Conservation (phyloP, 2,329 filamentous ascomycete species). For the Cercospora sp. region DNA sequence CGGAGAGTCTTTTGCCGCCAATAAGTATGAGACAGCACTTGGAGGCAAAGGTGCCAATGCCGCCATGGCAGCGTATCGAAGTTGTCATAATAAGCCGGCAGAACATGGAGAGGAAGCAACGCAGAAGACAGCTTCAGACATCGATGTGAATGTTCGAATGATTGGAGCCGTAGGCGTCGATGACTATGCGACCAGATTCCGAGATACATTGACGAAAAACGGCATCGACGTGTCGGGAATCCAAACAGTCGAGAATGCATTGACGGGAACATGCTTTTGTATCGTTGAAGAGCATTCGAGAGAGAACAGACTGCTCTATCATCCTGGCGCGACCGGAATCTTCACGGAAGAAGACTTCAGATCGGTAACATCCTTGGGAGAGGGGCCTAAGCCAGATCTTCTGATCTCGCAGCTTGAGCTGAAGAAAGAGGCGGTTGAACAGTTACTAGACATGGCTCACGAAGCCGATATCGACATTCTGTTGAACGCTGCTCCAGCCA, state of each 20-base stretch:
- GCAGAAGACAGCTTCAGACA: neutral
- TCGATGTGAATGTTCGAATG: neutral
- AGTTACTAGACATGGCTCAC: neutral
- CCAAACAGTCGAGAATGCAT: neutral
- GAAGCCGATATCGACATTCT: neutral
- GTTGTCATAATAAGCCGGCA: neutral
- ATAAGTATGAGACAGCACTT: neutral
- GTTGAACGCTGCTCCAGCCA: neutral
- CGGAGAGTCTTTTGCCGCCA: neutral
- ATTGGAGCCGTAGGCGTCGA: neutral
- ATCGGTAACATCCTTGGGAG: neutral
- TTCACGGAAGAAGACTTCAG: neutral
- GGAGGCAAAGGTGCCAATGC: neutral
- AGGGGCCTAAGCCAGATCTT: neutral
- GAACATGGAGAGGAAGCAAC: neutral
- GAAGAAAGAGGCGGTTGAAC: neutral
- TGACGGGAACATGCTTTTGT: neutral
- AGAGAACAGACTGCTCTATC: neutral
- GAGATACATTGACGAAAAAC: neutral
- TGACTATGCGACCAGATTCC: neutral
- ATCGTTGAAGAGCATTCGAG: neutral
- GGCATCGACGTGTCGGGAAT: neutral
- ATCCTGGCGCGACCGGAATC: neutral
- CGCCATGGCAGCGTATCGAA: neutral
- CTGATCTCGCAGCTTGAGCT: neutral